Percentiles rank a stretch among this genome's conserved stretches.
Conservation (phyloP, 192 early-diverging fungal genomes). For the Coemansia sp. region DNA sequence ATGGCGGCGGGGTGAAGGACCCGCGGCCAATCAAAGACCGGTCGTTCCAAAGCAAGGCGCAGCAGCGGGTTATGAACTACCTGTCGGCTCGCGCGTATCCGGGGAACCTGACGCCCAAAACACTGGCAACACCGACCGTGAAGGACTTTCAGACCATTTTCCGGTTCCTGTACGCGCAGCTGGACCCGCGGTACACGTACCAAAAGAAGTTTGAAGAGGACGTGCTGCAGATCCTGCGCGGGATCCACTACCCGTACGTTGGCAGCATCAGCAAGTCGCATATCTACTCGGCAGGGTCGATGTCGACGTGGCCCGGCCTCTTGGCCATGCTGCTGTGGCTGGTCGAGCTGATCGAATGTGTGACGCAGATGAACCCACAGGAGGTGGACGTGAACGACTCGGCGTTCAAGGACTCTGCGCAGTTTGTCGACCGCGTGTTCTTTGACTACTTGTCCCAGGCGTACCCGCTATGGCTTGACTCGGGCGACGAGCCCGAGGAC, state of each 20-base stretch:
- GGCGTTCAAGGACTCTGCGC: constrained; percentile 41
- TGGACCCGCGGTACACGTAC: constrained; percentile 62
- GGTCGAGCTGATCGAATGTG: constrained; percentile 60
- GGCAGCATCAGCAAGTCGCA: constrained; percentile 64
- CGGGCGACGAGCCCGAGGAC: constrained; percentile 58
- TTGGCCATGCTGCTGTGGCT: constrained; percentile 72
- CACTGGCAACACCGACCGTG: constrained; percentile 53
- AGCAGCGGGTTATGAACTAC: constrained; percentile 56
- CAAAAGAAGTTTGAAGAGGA: constrained; percentile 68
- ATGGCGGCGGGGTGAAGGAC: constrained; percentile 55
- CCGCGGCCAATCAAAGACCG: constrained; percentile 64
- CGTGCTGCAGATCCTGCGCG: constrained; percentile 54
- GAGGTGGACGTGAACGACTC: constrained; percentile 18
- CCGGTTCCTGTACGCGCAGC: constrained; percentile 62
- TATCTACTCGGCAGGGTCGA: constrained; percentile 58
- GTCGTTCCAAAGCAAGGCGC: constrained; percentile 52
- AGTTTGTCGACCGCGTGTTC: constrained; percentile 63
- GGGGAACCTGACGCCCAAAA: constrained; percentile 52
- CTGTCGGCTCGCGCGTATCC: constrained; percentile 61
- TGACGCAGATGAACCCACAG: constrained; percentile 49
- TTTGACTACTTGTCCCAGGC: constrained; percentile 63
- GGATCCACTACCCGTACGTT: constrained; percentile 46
- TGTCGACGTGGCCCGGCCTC: constrained; percentile 62
- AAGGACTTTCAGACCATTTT: constrained; percentile 74
- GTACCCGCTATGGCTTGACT: constrained; percentile 59